Evolutionary conservation across 2,329 filamentous ascomycete species (phyloP), one percentile per base, ranked within the genome.

Genomic region (Chaetomium globosum): DNA sequence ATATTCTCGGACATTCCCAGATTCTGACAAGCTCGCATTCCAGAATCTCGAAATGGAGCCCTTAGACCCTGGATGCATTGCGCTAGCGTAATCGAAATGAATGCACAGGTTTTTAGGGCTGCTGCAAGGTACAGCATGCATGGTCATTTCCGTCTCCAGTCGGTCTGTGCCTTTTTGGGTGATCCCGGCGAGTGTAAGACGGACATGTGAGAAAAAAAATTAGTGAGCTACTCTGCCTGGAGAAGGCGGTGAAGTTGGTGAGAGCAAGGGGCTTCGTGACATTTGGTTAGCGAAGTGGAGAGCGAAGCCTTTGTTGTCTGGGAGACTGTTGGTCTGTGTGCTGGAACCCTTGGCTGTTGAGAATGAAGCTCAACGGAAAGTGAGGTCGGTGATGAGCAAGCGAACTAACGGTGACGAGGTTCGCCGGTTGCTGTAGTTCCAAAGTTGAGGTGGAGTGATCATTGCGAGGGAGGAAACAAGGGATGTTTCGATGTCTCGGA

Each of bases 241-340:
- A 56, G 53, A 56, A 36, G 31, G 53, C 53, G 53, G 53, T 56
- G 53, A 56, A 31, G 30, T 39, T 56, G 30, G 9, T 28, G 30
- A 33, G n/a, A 39, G 16, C 36, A 39, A 21, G 30, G 21, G 53
- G n/a, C 10, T 3, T 39, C 36, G 31, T 39, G 31, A 19, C 19
- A 21, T 13, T 36, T n/a, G 31, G 53, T 36, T 56, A 12, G 31
- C 16, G 19, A 36, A 43, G 30, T 56, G 53, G 53, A 39, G 13
- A 56, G 30, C n/a, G n/a, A 21, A 26, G 53, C 5, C 2, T 28
- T 21, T 56, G 53, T 56, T 56, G 53, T 21, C 53, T 56, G 31
- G 53, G 53, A 56, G 33, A 56, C 53, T 56, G 53, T 13, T 56
- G 53, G 53, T 56, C 53, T 56, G 53, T 56, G 53, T 56, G 31